phyloP scores from a whole-genome alignment of 768 basidiomycete species.

The Xerocomellus amylosporus region DNA sequence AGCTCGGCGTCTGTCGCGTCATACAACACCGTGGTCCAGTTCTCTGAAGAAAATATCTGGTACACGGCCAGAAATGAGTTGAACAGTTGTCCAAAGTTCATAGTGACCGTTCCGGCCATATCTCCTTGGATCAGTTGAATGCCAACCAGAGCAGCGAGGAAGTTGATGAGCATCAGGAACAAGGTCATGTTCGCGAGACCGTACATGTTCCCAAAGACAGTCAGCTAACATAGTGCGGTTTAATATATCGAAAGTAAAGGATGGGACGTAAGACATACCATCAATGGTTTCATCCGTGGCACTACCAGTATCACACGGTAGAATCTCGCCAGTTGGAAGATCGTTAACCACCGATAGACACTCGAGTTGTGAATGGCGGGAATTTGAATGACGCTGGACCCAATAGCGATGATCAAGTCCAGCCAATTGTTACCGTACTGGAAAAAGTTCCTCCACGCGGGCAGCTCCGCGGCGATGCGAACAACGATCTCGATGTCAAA shows the following conservation, averaged over 20 bases:
- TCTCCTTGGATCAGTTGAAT: conserved; percentile 88
- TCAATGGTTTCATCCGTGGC: conserved; percentile 83
- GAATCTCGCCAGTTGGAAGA: conserved; percentile 83
- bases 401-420: conserved; percentile 73
- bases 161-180: conserved; percentile 86
- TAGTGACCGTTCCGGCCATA: conserved; percentile 45
- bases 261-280: conserved; percentile 47
- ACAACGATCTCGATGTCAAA: conserved; percentile 89
- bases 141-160: conserved; percentile 77
- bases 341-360: conserved; percentile 86
- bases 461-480: conserved; percentile 66
- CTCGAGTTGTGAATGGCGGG: conserved; percentile 63
- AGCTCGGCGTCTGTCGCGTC: conserved; percentile 58
- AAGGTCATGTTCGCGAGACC: conserved; percentile 89
- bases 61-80: conserved; percentile 86
- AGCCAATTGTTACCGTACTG: conserved; percentile 58
- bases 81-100: conserved; percentile 82
- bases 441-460: conserved; percentile 83
- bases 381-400: conserved; percentile 78
- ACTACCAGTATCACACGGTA: conserved; percentile 90
- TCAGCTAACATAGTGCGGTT: conserved; percentile 46
- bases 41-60: conserved; percentile 89
- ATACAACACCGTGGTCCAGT: conserved; percentile 84
- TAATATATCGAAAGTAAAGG: conserved; percentile 2
- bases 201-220: conserved; percentile 89